phyloP scores from a whole-genome alignment of 352 stramenopile genomes.

The Thalassiosira mediterranea region DNA sequence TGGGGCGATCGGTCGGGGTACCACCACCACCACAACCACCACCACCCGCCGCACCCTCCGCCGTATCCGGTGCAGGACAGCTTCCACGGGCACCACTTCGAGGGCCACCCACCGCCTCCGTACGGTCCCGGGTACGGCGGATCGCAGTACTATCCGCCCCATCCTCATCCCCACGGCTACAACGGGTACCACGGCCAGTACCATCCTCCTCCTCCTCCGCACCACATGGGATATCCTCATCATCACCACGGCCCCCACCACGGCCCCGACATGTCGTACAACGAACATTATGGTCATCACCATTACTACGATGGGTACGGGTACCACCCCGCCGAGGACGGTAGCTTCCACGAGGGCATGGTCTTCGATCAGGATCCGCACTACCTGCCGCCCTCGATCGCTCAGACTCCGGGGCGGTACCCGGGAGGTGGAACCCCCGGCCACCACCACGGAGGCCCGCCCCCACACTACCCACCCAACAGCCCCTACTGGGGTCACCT shows the following conservation, averaged over 20 bases:
- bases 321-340: constrained; percentile 24
- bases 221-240: constrained; percentile 34
- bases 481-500: constrained; percentile 56
- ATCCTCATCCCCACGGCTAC: constrained; percentile 24
- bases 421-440: constrained; percentile 8
- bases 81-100: constrained; percentile 6
- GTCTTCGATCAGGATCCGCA: constrained; percentile 32
- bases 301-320: constrained; percentile 24
- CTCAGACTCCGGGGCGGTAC: constrained; percentile 42
- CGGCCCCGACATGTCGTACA: constrained; percentile 24
- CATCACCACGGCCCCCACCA: constrained; percentile 30
- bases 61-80: constrained; percentile 21
- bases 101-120: constrained; percentile 1
- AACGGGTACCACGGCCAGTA: constrained; percentile 34
- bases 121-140: constrained; percentile 19
- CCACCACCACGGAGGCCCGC: constrained; percentile 19
- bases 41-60: constrained; percentile 7
- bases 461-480: constrained; percentile 15
- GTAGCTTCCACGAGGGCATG: constrained; percentile 39
- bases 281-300: constrained; percentile 30
- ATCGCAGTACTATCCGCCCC: constrained; percentile 14
- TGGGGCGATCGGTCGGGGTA: constrained; percentile 5
- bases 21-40: constrained; percentile 1
- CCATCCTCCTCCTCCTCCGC: constrained; percentile 13
- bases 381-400: constrained; percentile 15